Conservation (phyloP, 202 grass and related monocot genomes). For the Zoysia matrella region DNA sequence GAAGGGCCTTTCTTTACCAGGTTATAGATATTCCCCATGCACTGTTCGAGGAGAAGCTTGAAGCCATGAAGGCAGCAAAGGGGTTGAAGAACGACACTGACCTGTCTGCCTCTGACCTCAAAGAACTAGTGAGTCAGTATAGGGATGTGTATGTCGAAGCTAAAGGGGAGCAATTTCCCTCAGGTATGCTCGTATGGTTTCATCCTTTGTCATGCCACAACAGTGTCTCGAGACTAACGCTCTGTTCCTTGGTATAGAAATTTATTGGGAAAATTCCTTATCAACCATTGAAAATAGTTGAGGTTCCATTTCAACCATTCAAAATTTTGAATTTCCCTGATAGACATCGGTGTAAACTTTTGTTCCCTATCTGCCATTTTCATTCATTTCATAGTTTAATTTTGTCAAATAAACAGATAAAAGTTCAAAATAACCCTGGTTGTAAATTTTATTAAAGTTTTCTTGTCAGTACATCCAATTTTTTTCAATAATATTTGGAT, state of each 20-base stretch:
- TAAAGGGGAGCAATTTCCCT: slow-evolving; percentile 85
- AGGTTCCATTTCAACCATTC: no score
- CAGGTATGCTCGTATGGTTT: slow-evolving; percentile 48
- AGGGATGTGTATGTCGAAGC: slow-evolving; percentile 83
- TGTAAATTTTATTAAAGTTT: no score
- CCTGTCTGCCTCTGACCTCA: slow-evolving; percentile 75
- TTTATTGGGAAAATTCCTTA: background rate
- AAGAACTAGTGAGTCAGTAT: slow-evolving; percentile 79
- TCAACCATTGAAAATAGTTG: no score
- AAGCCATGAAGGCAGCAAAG: slow-evolving; percentile 72
- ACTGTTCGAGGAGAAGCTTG: slow-evolving; percentile 84
- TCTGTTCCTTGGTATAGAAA: background rate
- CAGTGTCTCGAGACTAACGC: slow-evolving; percentile 1
- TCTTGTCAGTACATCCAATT: no score
- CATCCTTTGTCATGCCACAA: background rate
- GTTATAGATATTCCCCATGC: slow-evolving; percentile 83
- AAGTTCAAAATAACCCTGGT: no score
- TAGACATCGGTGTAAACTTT: no score
- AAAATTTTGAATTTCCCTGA: no score
- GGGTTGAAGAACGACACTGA: slow-evolving; percentile 70
- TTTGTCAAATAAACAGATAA: no score
- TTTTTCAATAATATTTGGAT: no score
- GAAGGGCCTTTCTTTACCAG: slow-evolving; percentile 22
- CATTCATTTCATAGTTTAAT: no score
- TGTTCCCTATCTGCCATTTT: no score